Base-by-base conservation (phyloP, 2,329 filamentous ascomycete species). In the Sporothrix sp. region DNA sequence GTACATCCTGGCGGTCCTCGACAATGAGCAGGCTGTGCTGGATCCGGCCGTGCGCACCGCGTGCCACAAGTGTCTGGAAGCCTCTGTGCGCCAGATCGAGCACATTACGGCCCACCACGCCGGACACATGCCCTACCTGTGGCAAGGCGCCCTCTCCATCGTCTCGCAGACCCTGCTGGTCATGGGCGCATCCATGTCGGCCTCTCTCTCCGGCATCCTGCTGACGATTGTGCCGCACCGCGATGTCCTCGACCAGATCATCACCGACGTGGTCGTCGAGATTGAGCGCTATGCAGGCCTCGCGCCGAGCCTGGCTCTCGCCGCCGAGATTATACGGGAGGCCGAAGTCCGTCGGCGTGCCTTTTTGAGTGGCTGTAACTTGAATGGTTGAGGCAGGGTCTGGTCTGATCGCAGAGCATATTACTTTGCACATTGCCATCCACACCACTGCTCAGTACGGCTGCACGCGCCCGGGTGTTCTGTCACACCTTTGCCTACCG, bases 181-280 rank as follows among this genome's bases (percentile, higher is more conserved):
- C 30, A 91, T 93, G 86, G 87, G 85, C 7, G 85, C 86, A 14
- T 88, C 84, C 14, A 86, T 91, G 80, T 89, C 82, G 8, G 81
- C 82, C 1, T 82, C 82, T 5, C 75, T 91, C 3, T 80, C 78
- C 21, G 75, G 71, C 45, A 80, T 90, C 36, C 71, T 91, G 63
- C 55, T 76, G 44, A 72, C 70, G 2, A 61, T 82, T 21, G 72
- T 81, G 4, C 71, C 76, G 27, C 72, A 75, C 56, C 70, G 73
- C 48, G 74, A 80, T 55, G 72, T 81, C 32, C 78, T 90, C 58
- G 84, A 90, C 64, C 74, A 79, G 52, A 87, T 91, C 58, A 87
- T 91, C 65, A 81, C 81, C 60, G 81, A 86, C 52, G 85, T 91
- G 42, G 78, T 90, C 40, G 71, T 79, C 53, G 87, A 91, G 61